These are phyloP conservation scores for Phytophthora cryptogea DNA, from an alignment of 352 stramenopile genomes.

Conservation along the genomic window DNA sequence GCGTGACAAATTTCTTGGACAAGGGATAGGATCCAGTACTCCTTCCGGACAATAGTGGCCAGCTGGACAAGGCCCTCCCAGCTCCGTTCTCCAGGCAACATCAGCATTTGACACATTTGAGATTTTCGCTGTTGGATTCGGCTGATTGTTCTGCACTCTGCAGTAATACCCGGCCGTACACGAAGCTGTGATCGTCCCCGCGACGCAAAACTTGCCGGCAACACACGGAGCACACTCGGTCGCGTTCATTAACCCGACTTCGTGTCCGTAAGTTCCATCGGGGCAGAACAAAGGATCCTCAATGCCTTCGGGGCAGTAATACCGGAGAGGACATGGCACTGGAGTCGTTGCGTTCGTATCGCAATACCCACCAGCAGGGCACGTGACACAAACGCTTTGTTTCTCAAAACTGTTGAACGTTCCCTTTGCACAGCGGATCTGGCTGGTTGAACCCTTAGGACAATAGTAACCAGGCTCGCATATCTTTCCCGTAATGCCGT, in stretches of 20 bases:
- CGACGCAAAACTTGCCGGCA: conserved; percentile 78
- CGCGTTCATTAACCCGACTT: conserved; percentile 44
- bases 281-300: conserved; percentile 65
- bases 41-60: conserved; percentile 82
- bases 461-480: conserved; percentile 79
- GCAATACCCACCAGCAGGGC: conserved; percentile 71
- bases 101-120: neutral
- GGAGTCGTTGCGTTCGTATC: conserved; percentile 62
- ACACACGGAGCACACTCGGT: conserved; percentile 70
- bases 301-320: conserved; percentile 69
- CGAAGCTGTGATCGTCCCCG: conserved; percentile 67
- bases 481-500: conserved; percentile 53
- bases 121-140: conserved; percentile 41
- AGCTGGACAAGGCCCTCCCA: conserved; percentile 70
- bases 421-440: conserved; percentile 64
- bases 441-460: conserved; percentile 50
- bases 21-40: conserved; percentile 70
- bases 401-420: conserved; percentile 69
- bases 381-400: conserved; percentile 47
- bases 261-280: conserved; percentile 76
- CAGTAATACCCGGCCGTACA: conserved; percentile 89
- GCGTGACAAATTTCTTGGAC: conserved; percentile 57
- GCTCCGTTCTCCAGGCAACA: conserved; percentile 42
- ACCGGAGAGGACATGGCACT: conserved; percentile 57
- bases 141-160: conserved; percentile 61